phyloP scores from a whole-genome alignment of 192 early-diverging fungal genomes.

The Podochytrium sp. region DNA sequence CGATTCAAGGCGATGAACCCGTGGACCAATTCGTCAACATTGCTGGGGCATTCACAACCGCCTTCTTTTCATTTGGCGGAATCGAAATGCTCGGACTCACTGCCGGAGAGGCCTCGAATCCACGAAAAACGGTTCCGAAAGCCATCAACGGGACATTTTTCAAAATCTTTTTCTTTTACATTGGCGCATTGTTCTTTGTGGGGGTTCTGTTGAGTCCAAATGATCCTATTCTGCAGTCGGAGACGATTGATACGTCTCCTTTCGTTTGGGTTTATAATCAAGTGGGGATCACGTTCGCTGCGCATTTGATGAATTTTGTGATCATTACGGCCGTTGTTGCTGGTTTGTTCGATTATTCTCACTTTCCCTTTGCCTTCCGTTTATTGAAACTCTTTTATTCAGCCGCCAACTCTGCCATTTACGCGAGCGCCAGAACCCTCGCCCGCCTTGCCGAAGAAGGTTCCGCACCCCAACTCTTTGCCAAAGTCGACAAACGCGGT shows the following conservation, averaged over 20 bases:
- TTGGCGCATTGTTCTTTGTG: constrained; percentile 68
- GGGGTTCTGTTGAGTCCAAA: constrained; percentile 71
- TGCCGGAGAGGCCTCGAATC: no score
- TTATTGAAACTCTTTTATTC: no score
- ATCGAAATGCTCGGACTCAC: no score
- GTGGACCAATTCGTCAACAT: constrained; percentile 54
- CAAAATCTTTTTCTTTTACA: constrained; percentile 81
- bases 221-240: constrained; percentile 27
- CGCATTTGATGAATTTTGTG: constrained; percentile 72
- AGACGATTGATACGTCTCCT: constrained; percentile 49
- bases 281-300: constrained; percentile 57
- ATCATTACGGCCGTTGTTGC: background rate
- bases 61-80: no score
- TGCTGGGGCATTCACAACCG: constrained; percentile 71
- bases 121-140: constrained; percentile 43
- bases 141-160: constrained; percentile 67
- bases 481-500: constrained; percentile 50
- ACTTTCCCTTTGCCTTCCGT: no score
- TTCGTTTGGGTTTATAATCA: constrained; percentile 68
- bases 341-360: no score
- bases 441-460: constrained; percentile 66
- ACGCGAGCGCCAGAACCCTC: constrained; percentile 71
- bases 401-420: constrained; percentile 78
- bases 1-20: background rate
- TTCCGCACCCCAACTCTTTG: constrained; percentile 64